Base-by-base conservation (phyloP, 768 basidiomycete genomes). In the Kwoniella dejecticola region DNA sequence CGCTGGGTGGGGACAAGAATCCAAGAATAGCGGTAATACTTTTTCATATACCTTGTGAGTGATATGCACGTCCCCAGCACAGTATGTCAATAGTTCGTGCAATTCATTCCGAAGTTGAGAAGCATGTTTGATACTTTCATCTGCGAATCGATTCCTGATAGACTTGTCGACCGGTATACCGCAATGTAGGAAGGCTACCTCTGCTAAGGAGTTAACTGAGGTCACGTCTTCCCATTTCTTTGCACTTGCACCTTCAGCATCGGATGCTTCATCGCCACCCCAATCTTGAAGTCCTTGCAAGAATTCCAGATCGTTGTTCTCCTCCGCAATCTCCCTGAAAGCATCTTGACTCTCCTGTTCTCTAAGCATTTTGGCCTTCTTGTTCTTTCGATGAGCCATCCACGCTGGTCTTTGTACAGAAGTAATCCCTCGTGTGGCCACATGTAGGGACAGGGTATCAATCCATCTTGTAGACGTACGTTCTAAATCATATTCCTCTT, bases 401-500 rank as follows among this genome's bases (percentile, higher is more conserved):
- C 95, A 99, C 1, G 88, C 89, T 0, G 92, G 91, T 1, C 94
- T 87, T 76, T 98, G 96, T 67, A 91, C 89, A 0, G 91, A 91
- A 1, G 93, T 94, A 57, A 98, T 93, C 6, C 96, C 94, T 62
- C 88, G 89, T 10, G 92, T 88, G 8, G 96, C 91, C 52, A 93
- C 88, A 75, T 99, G 95, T 5, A 99, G 82, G 1, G 92, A 86
- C 86, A 99, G 91, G 0, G 95, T 99, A 76, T 98, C 95, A 49
- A 97, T 78, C 75, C 89, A 99, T 5, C 94, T 86, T 31, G 84
- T 92, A 52, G 83, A 79, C 0, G 88, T 89, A 0, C 84, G 83
- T 1, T 80, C 69, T 5, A 95, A 74, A 64, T 80, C 80, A 75
- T 98, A 98, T 77, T 99, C 96, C 64, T 95, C 89, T 29, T 78